These are phyloP conservation scores for Monosporascus sp. DNA, from an alignment of 2,329 filamentous ascomycete genomes.

Conservation along the genomic window DNA sequence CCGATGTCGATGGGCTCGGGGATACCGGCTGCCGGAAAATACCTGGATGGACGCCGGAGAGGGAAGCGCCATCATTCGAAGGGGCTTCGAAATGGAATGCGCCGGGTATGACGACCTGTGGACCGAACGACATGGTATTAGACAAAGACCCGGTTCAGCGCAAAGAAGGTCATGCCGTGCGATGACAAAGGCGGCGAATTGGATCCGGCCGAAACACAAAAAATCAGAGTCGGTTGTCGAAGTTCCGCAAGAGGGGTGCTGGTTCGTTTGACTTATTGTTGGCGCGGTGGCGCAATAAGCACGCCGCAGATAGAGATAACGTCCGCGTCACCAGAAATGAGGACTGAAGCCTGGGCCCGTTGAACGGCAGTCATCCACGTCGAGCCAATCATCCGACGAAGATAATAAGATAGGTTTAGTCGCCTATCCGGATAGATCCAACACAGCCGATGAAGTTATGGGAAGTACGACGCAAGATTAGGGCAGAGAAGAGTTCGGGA, in stretches of 20 bases:
- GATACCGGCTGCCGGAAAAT: constrained; percentile 43
- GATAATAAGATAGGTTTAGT: no score
- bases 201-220: not conserved
- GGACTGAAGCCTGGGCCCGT: no score
- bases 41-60: constrained; percentile 36
- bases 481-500: no score
- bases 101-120: constrained; percentile 29
- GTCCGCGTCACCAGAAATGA: no score
- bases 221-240: not conserved
- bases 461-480: no score
- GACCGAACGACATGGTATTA: constrained; percentile 24
- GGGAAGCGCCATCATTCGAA: constrained; percentile 14
- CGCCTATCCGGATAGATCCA: no score
- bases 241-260: not conserved
- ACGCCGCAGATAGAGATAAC: not conserved
- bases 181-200: not conserved
- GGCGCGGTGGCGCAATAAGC: not conserved
- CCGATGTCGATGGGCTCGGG: constrained; percentile 32
- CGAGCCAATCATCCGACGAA: no score
- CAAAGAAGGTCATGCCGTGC: not conserved
- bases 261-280: not conserved
- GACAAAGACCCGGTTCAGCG: not conserved
- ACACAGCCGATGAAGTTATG: no score
- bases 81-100: constrained; percentile 28
- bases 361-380: no score